Conservation (phyloP, 768 basidiomycete genomes). For the Leucocoprinus sp. region DNA sequence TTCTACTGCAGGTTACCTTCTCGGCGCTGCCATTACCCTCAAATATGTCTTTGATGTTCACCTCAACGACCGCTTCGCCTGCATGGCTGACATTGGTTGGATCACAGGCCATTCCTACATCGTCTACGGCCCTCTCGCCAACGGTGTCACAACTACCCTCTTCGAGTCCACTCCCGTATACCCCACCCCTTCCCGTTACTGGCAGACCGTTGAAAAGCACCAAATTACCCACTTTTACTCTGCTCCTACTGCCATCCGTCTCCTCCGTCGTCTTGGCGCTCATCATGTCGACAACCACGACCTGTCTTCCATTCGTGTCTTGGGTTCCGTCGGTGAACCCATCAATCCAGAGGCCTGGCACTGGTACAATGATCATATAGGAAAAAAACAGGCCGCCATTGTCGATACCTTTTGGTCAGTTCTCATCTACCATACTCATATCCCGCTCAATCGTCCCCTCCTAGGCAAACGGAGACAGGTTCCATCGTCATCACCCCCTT, state of each 20-base stretch:
- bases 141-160: constrained; percentile 76
- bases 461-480: constrained; percentile 96
- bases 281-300: constrained; percentile 82
- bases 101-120: constrained; percentile 96
- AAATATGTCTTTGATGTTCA: constrained; percentile 99
- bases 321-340: constrained; percentile 94
- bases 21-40: constrained; percentile 84
- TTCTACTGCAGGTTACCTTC: constrained; percentile 83
- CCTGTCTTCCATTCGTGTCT: constrained; percentile 71
- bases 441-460: constrained; percentile 4
- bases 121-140: constrained; percentile 88
- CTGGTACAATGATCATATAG: constrained; percentile 97
- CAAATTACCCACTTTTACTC: constrained; percentile 95
- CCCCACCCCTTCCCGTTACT: constrained; percentile 93
- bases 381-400: constrained; percentile 79
- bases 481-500: constrained; percentile 92
- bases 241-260: constrained; percentile 89
- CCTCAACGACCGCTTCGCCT: constrained; percentile 91
- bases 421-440: constrained; percentile 9
- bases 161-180: constrained; percentile 98
- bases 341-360: constrained; percentile 99
- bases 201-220: constrained; percentile 91
- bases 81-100: constrained; percentile 99
- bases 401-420: constrained; percentile 85
- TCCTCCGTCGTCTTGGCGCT: constrained; percentile 71